Evolutionary conservation across 169 alveolate genomes (phyloP), one percentile per base, ranked within the genome.

Genomic region (Babesia microti): DNA sequence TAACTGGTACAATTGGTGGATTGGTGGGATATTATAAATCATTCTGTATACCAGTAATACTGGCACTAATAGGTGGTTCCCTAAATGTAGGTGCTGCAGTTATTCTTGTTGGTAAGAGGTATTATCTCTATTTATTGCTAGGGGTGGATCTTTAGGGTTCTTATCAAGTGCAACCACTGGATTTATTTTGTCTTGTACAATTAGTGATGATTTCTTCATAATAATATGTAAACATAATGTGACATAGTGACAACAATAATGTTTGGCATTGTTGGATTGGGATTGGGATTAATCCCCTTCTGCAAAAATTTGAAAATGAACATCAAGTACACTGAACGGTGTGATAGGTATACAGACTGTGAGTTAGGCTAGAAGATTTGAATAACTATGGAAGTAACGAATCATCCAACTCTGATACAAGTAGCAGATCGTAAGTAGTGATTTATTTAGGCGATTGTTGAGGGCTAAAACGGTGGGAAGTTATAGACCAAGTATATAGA

Each of bases 81-180:
- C 42, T 61, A 59, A 19, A 57, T 17, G 45, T 61, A 4, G 51
- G 40, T 19, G 30, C 45, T 27, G 32, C 74, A 23, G 23, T 43
- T n/a, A 44, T 40, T 15, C 56, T 61, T 14, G 54, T 52, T 2
- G 74, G 74, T 0, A 37, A 26, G 24, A 37, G 74, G 74, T 61
- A 19, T 4, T 59, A 52, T 6, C 3, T 26, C 0, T 12, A 6
- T n/a, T 7, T 24, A 0, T 4, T 6, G 15, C 1, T 7, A 1
- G 12, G n/a, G n/a, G n/a, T n/a, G n/a, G n/a, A n/a, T n/a, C n/a
- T n/a, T n/a, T n/a, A n/a, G n/a, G n/a, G n/a, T n/a, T n/a, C n/a
- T n/a, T n/a, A n/a, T n/a, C n/a, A n/a, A n/a, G n/a, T n/a, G n/a
- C n/a, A n/a, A n/a, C n/a, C n/a, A n/a, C n/a, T n/a, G n/a, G n/a